phyloP scores from a whole-genome alignment of 2,329 filamentous ascomycete genomes.

The Ascomycota sp. region DNA sequence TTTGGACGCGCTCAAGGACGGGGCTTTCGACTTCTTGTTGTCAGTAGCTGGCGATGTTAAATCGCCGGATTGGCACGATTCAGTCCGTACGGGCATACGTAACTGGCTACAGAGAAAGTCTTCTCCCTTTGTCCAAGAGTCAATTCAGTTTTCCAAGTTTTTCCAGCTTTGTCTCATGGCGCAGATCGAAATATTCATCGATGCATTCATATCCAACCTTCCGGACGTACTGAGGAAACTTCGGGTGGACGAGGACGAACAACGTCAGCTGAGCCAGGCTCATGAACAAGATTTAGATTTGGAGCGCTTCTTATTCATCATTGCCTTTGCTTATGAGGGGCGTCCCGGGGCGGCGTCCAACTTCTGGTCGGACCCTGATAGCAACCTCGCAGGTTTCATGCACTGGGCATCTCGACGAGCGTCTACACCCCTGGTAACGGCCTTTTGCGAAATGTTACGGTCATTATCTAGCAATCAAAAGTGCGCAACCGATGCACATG shows the following conservation, averaged over 20 bases:
- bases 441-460: slow-evolving; percentile 90
- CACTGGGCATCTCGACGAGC: slow-evolving; percentile 92
- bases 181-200: slow-evolving; percentile 67
- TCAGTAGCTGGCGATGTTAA: slow-evolving; percentile 64
- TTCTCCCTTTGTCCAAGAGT: slow-evolving; percentile 42
- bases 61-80: slow-evolving; percentile 66
- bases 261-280: slow-evolving; percentile 42
- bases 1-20: slow-evolving; percentile 58
- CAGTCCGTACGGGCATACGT: slow-evolving; percentile 61
- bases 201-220: slow-evolving; percentile 85
- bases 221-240: slow-evolving; percentile 75
- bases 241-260: slow-evolving; percentile 74
- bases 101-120: slow-evolving; percentile 66
- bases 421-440: slow-evolving; percentile 84
- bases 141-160: slow-evolving; percentile 43
- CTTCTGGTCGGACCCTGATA: slow-evolving; percentile 84
- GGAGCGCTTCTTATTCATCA: slow-evolving; percentile 77
- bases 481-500: slow-evolving; percentile 66
- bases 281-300: slow-evolving; percentile 51
- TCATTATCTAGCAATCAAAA: slow-evolving; percentile 64
- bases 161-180: slow-evolving; percentile 56
- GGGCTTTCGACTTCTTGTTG: slow-evolving; percentile 78
- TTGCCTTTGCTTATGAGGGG: slow-evolving; percentile 75
- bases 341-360: slow-evolving; percentile 63
- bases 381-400: slow-evolving; percentile 81